phyloP scores from a whole-genome alignment of 2,329 filamentous ascomycete genomes.

The Monilinia laxa region DNA sequence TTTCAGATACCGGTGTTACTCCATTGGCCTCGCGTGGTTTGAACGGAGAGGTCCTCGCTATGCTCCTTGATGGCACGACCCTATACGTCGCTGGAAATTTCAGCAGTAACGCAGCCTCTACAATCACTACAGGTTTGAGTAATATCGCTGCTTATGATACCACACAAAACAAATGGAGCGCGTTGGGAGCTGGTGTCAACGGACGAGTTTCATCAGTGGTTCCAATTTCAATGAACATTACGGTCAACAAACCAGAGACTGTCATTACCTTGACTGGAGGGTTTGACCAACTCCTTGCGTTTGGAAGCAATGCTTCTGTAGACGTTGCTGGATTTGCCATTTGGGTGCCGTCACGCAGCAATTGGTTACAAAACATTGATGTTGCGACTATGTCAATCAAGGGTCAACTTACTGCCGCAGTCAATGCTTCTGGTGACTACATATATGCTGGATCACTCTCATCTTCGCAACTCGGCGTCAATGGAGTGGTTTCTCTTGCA shows the following conservation, averaged over 20 bases:
- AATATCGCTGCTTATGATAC: constrained; percentile 77
- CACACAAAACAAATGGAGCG: constrained; percentile 65
- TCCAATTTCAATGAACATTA: constrained; percentile 76
- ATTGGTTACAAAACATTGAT: constrained; percentile 83
- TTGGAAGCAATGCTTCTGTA: constrained; percentile 60
- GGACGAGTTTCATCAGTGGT: constrained; percentile 75
- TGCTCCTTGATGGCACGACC: constrained; percentile 62
- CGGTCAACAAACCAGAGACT: constrained; percentile 63
- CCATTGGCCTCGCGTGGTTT: constrained; percentile 70
- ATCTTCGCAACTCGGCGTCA: constrained; percentile 70
- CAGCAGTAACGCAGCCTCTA: constrained; percentile 62
- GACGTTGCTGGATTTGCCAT: constrained; percentile 76
- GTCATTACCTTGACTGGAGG: constrained; percentile 78
- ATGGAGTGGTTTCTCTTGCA: constrained; percentile 67
- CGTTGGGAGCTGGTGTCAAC: constrained; percentile 83
- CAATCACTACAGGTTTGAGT: constrained; percentile 62
- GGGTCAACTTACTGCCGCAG: constrained; percentile 70
- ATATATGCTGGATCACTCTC: constrained; percentile 82
- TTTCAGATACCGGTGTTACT: constrained; percentile 62
- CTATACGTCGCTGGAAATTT: constrained; percentile 87
- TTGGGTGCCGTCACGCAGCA: constrained; percentile 82
- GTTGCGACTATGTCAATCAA: constrained; percentile 63
- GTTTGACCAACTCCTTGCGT: constrained; percentile 71
- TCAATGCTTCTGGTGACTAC: constrained; percentile 60
- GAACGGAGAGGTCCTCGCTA: constrained; percentile 72